Evolutionary conservation across 2,329 filamentous ascomycete species (phyloP), one percentile per base, ranked within the genome.

Genomic region (Penicillium sp.): DNA sequence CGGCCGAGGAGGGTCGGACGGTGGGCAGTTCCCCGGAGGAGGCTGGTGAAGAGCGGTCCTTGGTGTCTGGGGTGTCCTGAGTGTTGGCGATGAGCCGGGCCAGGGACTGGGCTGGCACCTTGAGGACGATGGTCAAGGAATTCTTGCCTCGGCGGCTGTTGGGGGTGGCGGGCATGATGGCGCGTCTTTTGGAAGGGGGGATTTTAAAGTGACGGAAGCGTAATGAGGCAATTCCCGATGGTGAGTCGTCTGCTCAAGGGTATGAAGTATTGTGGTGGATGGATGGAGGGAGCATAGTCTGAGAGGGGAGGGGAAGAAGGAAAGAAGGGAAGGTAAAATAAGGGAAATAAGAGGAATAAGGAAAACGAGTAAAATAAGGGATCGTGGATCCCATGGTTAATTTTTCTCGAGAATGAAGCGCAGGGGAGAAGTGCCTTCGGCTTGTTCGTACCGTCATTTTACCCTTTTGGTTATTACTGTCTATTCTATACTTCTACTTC

Each of bases 1-100:
- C 75, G 32, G 72, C 68, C 6, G 74, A 75, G 5, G 73, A 71
- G 11, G 68, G 63, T 39, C 73, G 72, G 36, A 67, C 60, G 1
- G 61, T 57, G n/a, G 67, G 65, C 34, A 71, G 68, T 32, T 70
- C 69, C 13, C 69, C 62, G 16, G 70, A 71, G 13, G 69, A 70
- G 13, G 74, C 68, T 14, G 73, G 71, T 10, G 76, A 74, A 36
- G 71, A 67, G 9, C 67, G 64, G 39, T 71, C 67, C 29, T 65
- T 62, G 5, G 4, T 8, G 5, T 40, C 38, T 40, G 38, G 38
- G 16, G 38, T 40, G 39, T 56, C 52, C 56, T 72, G 71, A 36
- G 8, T 48, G 38, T 68, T 66, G 45, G 61, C 44, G 14, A 63
- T 57, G 48, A 77, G 76, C 32, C 68, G 68, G 55, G 67, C 65